Conservation (phyloP, 352 stramenopile genomes). For the Pythium volutum region DNA sequence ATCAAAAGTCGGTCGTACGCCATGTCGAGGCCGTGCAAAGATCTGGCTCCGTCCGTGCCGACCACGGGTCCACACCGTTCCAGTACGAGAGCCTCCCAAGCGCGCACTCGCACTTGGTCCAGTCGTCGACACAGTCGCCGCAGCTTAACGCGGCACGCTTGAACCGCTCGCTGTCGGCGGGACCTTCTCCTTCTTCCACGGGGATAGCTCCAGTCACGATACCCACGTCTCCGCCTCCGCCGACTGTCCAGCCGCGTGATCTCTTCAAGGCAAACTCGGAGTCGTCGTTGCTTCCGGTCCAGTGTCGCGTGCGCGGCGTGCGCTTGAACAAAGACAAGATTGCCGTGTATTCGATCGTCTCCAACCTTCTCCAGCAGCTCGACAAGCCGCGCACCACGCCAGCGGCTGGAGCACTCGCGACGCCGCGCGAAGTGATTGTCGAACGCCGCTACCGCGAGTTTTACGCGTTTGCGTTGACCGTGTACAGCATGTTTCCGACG, state of each 20-base stretch:
- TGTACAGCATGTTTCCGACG: constrained; percentile 65
- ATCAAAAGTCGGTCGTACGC: background rate
- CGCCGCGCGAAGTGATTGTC: constrained; percentile 35
- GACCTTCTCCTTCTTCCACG: constrained; percentile 10
- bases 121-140: background rate
- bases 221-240: constrained; percentile 2
- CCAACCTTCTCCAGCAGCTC: constrained; percentile 27
- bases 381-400: background rate
- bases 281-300: constrained; percentile 24
- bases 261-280: constrained; percentile 13
- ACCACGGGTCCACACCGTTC: background rate
- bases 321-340: constrained; percentile 49
- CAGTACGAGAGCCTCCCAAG: constrained; percentile 22
- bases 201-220: background rate
- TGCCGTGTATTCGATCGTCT: constrained; percentile 58
- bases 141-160: background rate
- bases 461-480: constrained; percentile 57
- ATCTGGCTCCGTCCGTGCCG: background rate
- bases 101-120: constrained; percentile 9
- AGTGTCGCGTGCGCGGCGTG: constrained; percentile 54
- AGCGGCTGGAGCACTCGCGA: background rate
- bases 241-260: background rate
- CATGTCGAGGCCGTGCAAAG: constrained; percentile 4
- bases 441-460: constrained; percentile 78
- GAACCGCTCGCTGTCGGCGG: constrained; percentile 26